Evolutionary conservation across 2,329 filamentous ascomycete genomes (phyloP), one percentile per base, ranked within the genome.

Genomic region (Madurella mycetomatis): DNA sequence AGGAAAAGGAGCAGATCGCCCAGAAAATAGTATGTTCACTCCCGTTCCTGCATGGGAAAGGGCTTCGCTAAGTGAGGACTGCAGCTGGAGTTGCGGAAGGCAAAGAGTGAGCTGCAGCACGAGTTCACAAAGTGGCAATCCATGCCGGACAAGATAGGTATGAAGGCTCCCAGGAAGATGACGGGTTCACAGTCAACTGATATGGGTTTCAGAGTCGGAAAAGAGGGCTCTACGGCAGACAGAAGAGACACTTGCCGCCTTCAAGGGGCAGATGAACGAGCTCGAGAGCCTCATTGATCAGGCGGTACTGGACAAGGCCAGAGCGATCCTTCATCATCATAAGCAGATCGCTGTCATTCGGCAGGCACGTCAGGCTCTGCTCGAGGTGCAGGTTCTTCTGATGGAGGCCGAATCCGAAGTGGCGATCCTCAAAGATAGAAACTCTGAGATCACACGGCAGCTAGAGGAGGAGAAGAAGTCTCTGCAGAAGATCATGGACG

Each of bases 361-460:
- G 13, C 70, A 75, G 47, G 77, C 83, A 5, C 83, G 88, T 49
- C 77, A 85, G 44, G 79, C 80, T 13, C 72, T 90, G 11, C 70
- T 92, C 15, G 84, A 92, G 63, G 83, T 82, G 1, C 81, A 88
- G 61, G 77, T 96, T 43, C 78, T 84, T 57, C 73, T 81, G 0
- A 80, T 95, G 31, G 94, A 99, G 73, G 92, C 90, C 1, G 70
- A 77, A n/a, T 96, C 91, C 0, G 94, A 99, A 64, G 70, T 87
- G 2, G 77, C 83, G 43, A 81, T 81, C 5, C 75, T 96, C n/a
- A 81, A 82, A 62, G 73, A 75, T 15, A 84, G 85, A 54, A 90
- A 90, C 62, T 63, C 69, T 9, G 76, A 82, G 46, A 82, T 90
- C 54, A 76, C 78, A 51, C 66, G 74, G 41, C 69, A 72, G 42